These are phyloP conservation scores for Inonotus hispidus DNA, from an alignment of 1,284 basidiomycete genomes.

Conservation along the genomic window DNA sequence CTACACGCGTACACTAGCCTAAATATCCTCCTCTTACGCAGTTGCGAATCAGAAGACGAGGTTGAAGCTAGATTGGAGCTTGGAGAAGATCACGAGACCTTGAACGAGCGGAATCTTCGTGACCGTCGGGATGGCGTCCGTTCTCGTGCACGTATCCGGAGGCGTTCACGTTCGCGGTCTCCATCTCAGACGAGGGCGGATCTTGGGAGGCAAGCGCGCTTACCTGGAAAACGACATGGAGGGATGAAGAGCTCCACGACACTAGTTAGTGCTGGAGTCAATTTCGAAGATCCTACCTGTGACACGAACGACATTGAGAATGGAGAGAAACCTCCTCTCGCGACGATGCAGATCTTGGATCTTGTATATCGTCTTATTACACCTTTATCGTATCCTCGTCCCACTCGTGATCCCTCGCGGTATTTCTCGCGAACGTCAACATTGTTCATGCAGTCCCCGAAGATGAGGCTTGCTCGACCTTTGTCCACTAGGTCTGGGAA, in stretches of 20 bases:
- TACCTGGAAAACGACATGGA: slow-evolving; percentile 48
- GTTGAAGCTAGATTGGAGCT: slow-evolving; percentile 29
- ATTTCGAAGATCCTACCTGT: not conserved
- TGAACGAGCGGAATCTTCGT: slow-evolving; percentile 31
- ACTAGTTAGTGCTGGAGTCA: slow-evolving; percentile 24
- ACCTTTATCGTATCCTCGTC: not conserved
- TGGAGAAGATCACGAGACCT: slow-evolving; percentile 29
- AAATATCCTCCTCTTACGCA: slow-evolving; percentile 72
- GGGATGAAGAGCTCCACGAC: slow-evolving; percentile 61
- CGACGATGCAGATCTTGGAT: slow-evolving; percentile 66
- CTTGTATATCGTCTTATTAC: slow-evolving; percentile 61
- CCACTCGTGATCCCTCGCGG: not conserved
- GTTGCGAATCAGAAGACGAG: slow-evolving; percentile 45
- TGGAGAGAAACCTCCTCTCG: slow-evolving; percentile 41
- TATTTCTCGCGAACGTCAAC: slow-evolving; percentile 2
- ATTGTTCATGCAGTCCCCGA: not conserved
- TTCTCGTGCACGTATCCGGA: not conserved
- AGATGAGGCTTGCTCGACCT: not conserved
- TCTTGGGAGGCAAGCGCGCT: slow-evolving; percentile 38
- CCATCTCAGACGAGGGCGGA: slow-evolving; percentile 50
- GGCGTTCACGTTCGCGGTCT: slow-evolving; percentile 24
- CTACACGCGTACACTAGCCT: slow-evolving; percentile 69
- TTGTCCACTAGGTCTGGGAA: not conserved
- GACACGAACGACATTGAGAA: not conserved
- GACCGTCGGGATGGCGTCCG: not conserved